A percentile compares a stretch with the other conserved stretches of the same genome.
Conservation (phyloP, 2,329 filamentous ascomycete species). For the Colletotrichum endophyticum region DNA sequence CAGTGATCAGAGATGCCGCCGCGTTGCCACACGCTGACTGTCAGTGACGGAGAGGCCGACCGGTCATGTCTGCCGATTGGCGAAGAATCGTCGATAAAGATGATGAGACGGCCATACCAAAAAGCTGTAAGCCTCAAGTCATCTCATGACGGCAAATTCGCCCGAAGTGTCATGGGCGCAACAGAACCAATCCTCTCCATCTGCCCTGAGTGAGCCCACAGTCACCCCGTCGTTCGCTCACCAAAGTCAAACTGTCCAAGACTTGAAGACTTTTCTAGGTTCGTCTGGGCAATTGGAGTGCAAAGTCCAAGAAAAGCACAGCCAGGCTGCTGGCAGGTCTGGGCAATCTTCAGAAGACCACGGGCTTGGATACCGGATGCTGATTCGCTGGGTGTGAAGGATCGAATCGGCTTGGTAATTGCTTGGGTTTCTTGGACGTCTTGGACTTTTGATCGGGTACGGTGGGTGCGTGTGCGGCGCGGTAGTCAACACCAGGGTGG, state of each 20-base stretch:
- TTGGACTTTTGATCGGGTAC: background rate
- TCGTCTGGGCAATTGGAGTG: background rate
- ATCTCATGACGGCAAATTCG: background rate
- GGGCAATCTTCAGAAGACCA: background rate
- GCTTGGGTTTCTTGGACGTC: constrained; percentile 8
- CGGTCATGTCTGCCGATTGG: background rate
- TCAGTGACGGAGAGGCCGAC: background rate
- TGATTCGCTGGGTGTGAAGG: background rate
- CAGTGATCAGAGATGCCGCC: background rate
- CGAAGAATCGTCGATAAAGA: background rate
- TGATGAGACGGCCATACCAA: background rate
- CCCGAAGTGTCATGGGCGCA: background rate
- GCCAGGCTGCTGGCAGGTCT: background rate
- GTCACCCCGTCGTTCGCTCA: background rate
- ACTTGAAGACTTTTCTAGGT: background rate
- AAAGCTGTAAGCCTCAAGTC: background rate
- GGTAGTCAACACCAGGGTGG: background rate
- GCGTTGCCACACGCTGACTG: background rate
- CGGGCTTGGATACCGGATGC: background rate
- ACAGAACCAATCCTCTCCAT: background rate
- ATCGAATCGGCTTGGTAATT: constrained; percentile 10
- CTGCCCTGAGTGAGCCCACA: background rate
- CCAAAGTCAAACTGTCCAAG: background rate
- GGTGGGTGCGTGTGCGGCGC: background rate
- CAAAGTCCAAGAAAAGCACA: background rate